Percentiles rank a stretch among this genome's conserved stretches.
Conservation (phyloP, 2,329 filamentous ascomycete genomes). For the Monosporascus sp. region DNA sequence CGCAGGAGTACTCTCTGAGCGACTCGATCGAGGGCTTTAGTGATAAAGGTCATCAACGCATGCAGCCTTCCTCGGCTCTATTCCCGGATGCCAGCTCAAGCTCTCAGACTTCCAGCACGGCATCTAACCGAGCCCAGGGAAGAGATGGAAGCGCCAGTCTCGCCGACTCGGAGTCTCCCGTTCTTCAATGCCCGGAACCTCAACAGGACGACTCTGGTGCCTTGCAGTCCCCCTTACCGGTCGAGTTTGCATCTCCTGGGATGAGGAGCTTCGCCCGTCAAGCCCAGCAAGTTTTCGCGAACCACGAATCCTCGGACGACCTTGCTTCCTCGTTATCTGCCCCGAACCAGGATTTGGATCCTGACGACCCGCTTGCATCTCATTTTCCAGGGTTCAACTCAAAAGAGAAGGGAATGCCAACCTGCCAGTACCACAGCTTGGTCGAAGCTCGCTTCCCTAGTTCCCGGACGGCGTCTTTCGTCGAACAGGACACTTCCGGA, state of each 20-base stretch:
- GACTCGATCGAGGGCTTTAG: conserved; percentile 16
- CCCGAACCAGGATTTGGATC: not conserved
- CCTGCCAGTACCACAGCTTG: not conserved
- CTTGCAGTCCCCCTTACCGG: conserved; percentile 19
- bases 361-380: not conserved
- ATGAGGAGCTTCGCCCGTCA: not conserved
- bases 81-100: conserved; percentile 25
- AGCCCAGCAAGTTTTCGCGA: conserved; percentile 9
- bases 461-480: not conserved
- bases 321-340: not conserved
- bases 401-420: not conserved
- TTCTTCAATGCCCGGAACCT: conserved; percentile 5
- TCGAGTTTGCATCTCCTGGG: conserved; percentile 14
- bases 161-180: conserved; percentile 9
- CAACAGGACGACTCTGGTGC: conserved; percentile 9
- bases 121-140: conserved; percentile 12
- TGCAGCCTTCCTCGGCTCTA: conserved; percentile 31
- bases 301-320: not conserved
- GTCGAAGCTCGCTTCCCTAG: not conserved
- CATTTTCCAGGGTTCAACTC: not conserved
- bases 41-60: conserved; percentile 25
- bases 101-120: conserved; percentile 11
- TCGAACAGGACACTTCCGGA: not conserved
- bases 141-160: conserved; percentile 9
- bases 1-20: conserved; percentile 15